These are phyloP conservation scores for Yamadazyma ubonensis DNA, from an alignment of 805 yeast species.

Conservation along the genomic window DNA sequence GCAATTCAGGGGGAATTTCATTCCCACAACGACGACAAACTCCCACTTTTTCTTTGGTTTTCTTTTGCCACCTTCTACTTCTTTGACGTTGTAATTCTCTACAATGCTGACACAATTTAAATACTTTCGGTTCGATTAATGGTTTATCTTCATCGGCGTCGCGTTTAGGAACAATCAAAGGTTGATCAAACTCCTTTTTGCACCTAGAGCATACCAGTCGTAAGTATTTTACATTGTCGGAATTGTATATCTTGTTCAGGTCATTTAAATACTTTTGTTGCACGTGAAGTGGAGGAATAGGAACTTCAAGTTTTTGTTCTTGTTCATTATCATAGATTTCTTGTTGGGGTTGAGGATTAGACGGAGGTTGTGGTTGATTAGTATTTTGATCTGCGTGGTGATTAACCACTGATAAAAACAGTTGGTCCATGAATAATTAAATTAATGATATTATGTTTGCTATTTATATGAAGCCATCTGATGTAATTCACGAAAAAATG, in stretches of 20 bases:
- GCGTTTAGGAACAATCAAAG: constrained; percentile 29
- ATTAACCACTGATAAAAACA: constrained; percentile 16
- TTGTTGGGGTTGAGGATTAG: neutral
- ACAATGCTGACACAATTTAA: constrained; percentile 62
- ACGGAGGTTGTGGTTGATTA: neutral
- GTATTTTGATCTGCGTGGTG: constrained; percentile 6
- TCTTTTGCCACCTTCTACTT: constrained; percentile 62
- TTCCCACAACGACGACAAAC: constrained; percentile 67
- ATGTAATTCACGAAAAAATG: neutral
- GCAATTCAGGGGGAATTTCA: constrained; percentile 49
- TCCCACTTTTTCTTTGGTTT: constrained; percentile 58
- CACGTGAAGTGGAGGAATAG: constrained; percentile 45
- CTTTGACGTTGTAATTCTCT: constrained; percentile 62
- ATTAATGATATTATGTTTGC: neutral
- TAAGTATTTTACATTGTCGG: constrained; percentile 23
- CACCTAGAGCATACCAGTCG: constrained; percentile 53
- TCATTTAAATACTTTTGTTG: constrained; percentile 39
- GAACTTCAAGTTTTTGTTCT: constrained; percentile 23
- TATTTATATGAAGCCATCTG: constrained; percentile 2
- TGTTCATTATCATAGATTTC: neutral
- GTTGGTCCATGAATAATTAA: constrained; percentile 14
- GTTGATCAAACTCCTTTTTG: constrained; percentile 56
- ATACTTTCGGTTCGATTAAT: constrained; percentile 42
- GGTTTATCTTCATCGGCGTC: constrained; percentile 19
- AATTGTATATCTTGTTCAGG: constrained; percentile 11